Evolutionary conservation across 2,329 filamentous ascomycete species (phyloP).

Genomic region (Ophiobolus disseminans): DNA sequence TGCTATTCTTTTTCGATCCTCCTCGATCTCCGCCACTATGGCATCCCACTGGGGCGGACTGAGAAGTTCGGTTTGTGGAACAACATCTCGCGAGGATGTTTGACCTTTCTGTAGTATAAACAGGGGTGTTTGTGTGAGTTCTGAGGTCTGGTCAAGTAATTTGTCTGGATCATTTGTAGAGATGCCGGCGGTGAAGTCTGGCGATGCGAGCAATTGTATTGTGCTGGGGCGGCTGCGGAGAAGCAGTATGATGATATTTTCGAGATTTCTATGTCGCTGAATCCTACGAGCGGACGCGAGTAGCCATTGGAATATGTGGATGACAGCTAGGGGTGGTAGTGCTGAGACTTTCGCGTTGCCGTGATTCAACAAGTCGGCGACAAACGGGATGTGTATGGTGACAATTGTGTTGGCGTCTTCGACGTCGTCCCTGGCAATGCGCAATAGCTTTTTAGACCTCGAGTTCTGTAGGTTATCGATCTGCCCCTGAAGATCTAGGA

Average conservation of each 20-base stretch:
- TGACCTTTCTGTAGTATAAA: neutral
- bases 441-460: constrained; percentile 1
- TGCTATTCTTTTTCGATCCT: neutral
- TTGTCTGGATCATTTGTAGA: neutral
- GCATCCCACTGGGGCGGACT: constrained; percentile 3
- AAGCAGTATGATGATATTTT: neutral
- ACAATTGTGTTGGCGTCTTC: no score
- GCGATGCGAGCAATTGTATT: neutral
- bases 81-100: neutral
- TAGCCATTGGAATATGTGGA: neutral
- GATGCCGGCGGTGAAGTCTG: neutral
- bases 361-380: no score
- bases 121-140: constrained; percentile 2
- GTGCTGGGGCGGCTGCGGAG: neutral
- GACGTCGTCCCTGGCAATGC: neutral
- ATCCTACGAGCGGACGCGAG: neutral
- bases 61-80: neutral
- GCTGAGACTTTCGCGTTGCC: no score
- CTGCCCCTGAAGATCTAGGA: neutral
- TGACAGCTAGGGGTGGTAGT: no score
- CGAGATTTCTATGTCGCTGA: neutral
- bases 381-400: no score
- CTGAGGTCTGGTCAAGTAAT: constrained; percentile 2
- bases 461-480: neutral
- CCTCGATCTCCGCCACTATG: neutral